Base-by-base conservation (phyloP, 1,139 yeast species). In the Hyphopichia wangnamkhiaoensis region DNA sequence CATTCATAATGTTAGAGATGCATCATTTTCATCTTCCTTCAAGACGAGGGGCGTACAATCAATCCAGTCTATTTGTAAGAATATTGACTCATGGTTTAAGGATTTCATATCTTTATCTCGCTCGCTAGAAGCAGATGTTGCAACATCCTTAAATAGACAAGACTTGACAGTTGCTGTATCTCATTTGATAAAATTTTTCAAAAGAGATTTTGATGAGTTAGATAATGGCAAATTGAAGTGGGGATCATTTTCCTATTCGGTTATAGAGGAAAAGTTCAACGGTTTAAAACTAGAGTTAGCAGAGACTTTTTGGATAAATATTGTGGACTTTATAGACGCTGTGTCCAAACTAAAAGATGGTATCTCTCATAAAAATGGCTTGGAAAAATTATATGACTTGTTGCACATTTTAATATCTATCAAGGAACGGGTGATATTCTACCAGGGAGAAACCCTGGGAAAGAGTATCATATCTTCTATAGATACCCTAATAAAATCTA, bases 31-130 rank as follows among this genome's bases (percentile, higher is more conserved):
- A 3, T 32, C 47, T 2, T 31, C 34, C 10, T 30, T 35, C 5
- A 15, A 18, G 19, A 35, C 30, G 5, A 9, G 6, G 5, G 34
- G 25, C 14, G 8, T 13, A 6, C 31, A 14, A 13, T 31, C 45
- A 5, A 34, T 28, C 4, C 48, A 48, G 10, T 45, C 49, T 15
- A 38, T 53, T 2, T 43, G 48, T 3, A 35, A 34, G n/a, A 29
- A 39, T 12, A 45, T 64, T 17, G 42, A 48, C 13, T 35, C 35
- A 4, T 65, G 71, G 71, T 62, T 64, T 37, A 43, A 53, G 13
- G 45, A 37, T 16, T 53, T 46, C 33, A 37, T 2, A 44, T 46
- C n/a, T 49, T 50, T 34, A 38, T 46, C n/a, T 20, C 27, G 10
- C 17, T 35, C 33, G 16, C 33, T 35, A 2, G 34, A 30, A 12